phyloP scores from a whole-genome alignment of 768 basidiomycete genomes.

The Collybia nuda region DNA sequence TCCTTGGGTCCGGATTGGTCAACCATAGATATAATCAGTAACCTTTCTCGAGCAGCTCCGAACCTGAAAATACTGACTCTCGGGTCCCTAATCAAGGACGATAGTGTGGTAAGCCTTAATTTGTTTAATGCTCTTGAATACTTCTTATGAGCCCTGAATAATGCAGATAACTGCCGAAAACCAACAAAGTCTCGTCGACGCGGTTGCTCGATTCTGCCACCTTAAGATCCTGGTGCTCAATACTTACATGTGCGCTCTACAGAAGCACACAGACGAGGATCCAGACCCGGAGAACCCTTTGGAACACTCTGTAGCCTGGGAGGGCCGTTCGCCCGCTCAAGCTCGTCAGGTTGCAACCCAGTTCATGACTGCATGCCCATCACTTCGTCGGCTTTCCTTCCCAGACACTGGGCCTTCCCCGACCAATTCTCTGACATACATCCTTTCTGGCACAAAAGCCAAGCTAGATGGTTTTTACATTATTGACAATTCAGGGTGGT shows the following conservation, averaged over 20 bases:
- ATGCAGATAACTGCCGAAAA: too few species aligned
- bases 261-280: neutral
- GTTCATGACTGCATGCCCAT: neutral
- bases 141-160: too few species aligned
- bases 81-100: too few species aligned
- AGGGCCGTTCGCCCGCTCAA: neutral
- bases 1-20: too few species aligned
- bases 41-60: neutral
- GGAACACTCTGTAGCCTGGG: neutral
- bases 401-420: neutral
- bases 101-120: too few species aligned
- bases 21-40: neutral
- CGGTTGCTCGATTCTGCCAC: neutral
- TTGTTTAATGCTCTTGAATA: too few species aligned
- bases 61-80: too few species aligned
- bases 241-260: neutral
- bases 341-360: neutral
- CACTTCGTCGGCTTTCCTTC: slow-evolving; percentile 1
- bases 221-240: neutral
- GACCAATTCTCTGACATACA: neutral
- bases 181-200: neutral
- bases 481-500: slow-evolving; percentile 2
- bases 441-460: neutral
- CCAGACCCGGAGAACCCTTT: neutral
- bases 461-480: slow-evolving; percentile 1